phyloP scores from a whole-genome alignment of 257 asterid species.

The Eucommia ulmoides region DNA sequence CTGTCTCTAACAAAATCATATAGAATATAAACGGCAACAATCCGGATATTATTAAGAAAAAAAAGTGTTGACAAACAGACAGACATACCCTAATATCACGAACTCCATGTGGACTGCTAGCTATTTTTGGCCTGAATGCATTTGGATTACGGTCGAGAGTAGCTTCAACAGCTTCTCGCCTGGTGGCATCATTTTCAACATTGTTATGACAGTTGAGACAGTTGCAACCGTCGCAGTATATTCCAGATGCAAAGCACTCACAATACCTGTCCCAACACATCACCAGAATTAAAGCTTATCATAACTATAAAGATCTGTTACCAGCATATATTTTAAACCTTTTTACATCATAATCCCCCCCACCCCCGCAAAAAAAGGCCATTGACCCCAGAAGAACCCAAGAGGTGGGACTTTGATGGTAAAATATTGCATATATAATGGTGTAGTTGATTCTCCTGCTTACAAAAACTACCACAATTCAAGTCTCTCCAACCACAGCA shows the following conservation, averaged over 20 bases:
- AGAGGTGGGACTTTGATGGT: neutral
- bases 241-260: conserved; percentile 95
- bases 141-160: conserved; percentile 88
- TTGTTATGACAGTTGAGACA: conserved; percentile 84
- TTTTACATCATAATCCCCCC: neutral
- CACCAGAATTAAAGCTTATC: conserved; percentile 3
- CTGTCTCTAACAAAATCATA: too few species aligned
- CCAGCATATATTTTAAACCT: neutral
- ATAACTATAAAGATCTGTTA: neutral
- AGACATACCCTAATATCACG: conserved; percentile 58
- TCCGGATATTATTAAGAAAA: conserved; percentile 7
- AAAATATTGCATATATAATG: neutral
- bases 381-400: neutral
- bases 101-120: conserved; percentile 82
- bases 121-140: conserved; percentile 95
- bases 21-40: too few species aligned
- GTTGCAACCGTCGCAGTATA: conserved; percentile 90
- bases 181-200: conserved; percentile 69
- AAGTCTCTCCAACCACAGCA: neutral
- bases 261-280: conserved; percentile 66
- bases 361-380: neutral
- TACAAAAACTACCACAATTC: neutral
- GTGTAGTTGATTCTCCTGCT: neutral
- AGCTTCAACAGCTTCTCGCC: conserved; percentile 88
- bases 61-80: neutral